Conservation (phyloP, 257 asterid species). For the Nicotiana sylvestris region DNA sequence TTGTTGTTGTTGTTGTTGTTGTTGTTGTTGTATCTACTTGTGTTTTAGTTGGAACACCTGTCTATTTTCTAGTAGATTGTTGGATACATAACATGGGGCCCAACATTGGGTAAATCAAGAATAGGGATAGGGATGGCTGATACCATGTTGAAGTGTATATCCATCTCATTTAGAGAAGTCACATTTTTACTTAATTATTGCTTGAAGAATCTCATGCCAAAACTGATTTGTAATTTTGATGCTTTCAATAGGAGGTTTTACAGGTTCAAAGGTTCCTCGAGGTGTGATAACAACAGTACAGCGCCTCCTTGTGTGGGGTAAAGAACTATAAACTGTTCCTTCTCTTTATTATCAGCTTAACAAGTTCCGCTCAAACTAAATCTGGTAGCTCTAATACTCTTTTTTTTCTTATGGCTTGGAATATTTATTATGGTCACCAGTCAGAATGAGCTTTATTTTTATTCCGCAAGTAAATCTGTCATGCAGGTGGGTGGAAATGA, state of each 20-base stretch:
- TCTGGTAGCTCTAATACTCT: background rate
- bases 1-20: no score
- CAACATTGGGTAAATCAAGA: no score
- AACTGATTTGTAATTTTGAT: background rate
- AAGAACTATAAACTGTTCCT: conserved; percentile 14
- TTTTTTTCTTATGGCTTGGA: background rate
- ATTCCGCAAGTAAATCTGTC: background rate
- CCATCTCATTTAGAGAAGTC: no score
- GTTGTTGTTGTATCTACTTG: no score
- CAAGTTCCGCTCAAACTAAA: background rate
- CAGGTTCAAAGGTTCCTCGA: conserved; percentile 41
- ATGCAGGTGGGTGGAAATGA: conserved; percentile 95
- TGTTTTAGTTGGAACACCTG: no score
- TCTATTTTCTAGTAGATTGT: no score
- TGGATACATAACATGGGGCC: no score
- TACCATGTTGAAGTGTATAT: no score
- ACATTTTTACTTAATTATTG: no score
- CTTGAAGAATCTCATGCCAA: background rate
- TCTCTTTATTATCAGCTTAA: background rate
- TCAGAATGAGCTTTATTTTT: background rate
- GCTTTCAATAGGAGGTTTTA: conserved; percentile 51
- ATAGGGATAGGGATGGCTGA: no score
- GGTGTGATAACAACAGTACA: conserved; percentile 57
- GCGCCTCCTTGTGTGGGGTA: conserved; percentile 93
- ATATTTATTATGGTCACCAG: background rate